Base-by-base conservation (phyloP, 768 basidiomycete species). In the Leccinum obscurum region DNA sequence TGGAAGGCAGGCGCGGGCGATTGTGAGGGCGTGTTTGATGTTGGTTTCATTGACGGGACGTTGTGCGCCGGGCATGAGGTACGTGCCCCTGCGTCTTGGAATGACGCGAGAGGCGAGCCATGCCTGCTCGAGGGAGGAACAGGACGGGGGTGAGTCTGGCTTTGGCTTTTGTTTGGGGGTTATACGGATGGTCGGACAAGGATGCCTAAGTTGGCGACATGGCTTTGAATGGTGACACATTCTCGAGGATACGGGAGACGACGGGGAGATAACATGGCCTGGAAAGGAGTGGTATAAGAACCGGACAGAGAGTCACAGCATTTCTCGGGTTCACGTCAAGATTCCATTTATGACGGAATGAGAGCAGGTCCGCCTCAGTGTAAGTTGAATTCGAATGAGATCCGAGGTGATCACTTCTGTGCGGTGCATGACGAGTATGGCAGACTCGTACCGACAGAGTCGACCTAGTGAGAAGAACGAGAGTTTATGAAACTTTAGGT, bases 1-100 rank as follows among this genome's bases (percentile, higher is more conserved):
- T 20, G 81, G 76, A 35, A 82, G 79, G 68, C 83, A 87, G 13
- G 77, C 77, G 58, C 78, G 79, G 13, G 83, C 69, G 62, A 90
- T 83, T 37, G 77, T 74, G 57, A 76, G 73, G 8, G 91, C 91
- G 20, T 89, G 80, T 50, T 70, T 75, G 49, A 84, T 66, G 71
- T 90, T 92, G 15, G 72, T 67, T 52, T 80, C 65, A 54, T 80
- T 85, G 61, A 93, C 66, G n/a, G 82, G 78, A 44, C 91, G 84
- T 63, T 85, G 87, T 44, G 84, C 85, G 51, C 92, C 92, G 35
- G 92, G 85, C 54, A 83, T 79, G 64, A 87, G 78, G 71, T 73
- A 61, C 64, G 69, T 34, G 20, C 79, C 81, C 49, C 76, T 77
- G 48, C 81, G 78, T 28, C 75, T 76, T 34, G 82, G 79, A 26